phyloP scores from a whole-genome alignment of 2,329 filamentous ascomycete genomes.

The Pyrenophora seminiperda region DNA sequence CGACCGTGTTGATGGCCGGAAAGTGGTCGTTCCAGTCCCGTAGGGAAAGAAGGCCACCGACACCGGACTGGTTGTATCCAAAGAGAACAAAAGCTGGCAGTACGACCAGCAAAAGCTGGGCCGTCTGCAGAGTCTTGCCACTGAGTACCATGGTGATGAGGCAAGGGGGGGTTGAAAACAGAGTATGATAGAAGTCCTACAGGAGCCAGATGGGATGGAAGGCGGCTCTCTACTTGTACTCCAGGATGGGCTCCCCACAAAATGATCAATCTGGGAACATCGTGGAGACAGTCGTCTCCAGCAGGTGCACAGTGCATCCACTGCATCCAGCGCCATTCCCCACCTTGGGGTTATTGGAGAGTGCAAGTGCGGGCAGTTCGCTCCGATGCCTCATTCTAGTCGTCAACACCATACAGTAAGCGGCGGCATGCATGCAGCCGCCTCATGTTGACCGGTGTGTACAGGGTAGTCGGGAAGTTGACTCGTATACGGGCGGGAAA shows the following conservation, averaged over 20 bases:
- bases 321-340: conserved; percentile 7
- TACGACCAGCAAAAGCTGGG: conserved; percentile 47
- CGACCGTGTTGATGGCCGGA: conserved; percentile 56
- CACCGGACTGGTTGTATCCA: conserved; percentile 59
- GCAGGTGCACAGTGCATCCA: conserved; percentile 7
- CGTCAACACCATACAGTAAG: conserved; percentile 8
- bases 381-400: conserved; percentile 5
- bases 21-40: conserved; percentile 52
- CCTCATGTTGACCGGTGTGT: conserved; percentile 19
- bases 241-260: conserved; percentile 25
- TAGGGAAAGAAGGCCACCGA: conserved; percentile 55
- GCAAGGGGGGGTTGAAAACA: conserved; percentile 1
- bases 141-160: conserved; percentile 20
- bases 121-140: conserved; percentile 36
- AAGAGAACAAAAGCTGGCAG: conserved; percentile 55
- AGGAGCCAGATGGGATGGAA: conserved; percentile 6
- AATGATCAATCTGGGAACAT: conserved; percentile 21
- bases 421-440: conserved; percentile 2
- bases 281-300: conserved; percentile 3
- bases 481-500: conserved; percentile 9
- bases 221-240: conserved; percentile 25
- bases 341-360: conserved; percentile 20
- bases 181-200: conserved; percentile 12
- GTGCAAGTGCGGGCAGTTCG: not conserved
- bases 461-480: conserved; percentile 12